Evolutionary conservation across 2,329 filamentous ascomycete genomes (phyloP), one percentile per base, ranked within the genome.

Genomic region (Neocucurbitaria cava): DNA sequence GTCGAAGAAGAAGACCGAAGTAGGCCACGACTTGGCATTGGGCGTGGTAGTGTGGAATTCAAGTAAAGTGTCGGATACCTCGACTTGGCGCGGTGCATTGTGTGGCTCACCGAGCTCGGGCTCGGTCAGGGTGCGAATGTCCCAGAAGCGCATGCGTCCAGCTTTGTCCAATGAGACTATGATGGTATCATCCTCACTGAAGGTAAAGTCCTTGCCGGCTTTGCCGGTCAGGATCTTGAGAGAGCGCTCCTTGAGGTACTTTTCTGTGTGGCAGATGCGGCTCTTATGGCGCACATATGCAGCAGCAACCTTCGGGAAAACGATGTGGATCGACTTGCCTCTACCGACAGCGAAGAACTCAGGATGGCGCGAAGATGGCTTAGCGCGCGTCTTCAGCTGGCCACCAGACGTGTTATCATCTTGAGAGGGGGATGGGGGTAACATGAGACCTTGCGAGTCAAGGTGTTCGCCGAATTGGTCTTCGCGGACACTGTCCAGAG

Each of bases 161-260:
- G 92, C 94, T 81, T 99, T 99, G 76, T 99, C 96, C 47, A 99
- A 86, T 44, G 94, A 97, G 42, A 96, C 93, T 65, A 99, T 92
- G 36, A 94, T 88, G 1, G 89, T 91, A 75, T 99, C 95, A 75
- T 99, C 95, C 75, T 96, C 93, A 76, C 94, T 97, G 78, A 99
- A 99, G 42, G 89, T 90, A 74, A 99, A 99, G 75, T 99, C 95
- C 77, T 99, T 99, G 60, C 93, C 95, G 62, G 95, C 94, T 81
- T 99, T 99, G 65, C 94, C 95, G 58, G 93, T 98, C 65, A 94
- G 92, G 77, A 99, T 96, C 78, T 93, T 96, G 62, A 98, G 81
- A 44, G 90, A 90, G 70, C 91, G 93, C 72, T 97, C 89, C 71
- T 89, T 88, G 62, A 95, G 86, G 60, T 96, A 92, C 70, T 87